A percentile compares a stretch with the other conserved stretches of the same genome.
Evolutionary conservation across 192 early-diverging fungal genomes (phyloP).

Genomic region (Coemansia furcata): DNA sequence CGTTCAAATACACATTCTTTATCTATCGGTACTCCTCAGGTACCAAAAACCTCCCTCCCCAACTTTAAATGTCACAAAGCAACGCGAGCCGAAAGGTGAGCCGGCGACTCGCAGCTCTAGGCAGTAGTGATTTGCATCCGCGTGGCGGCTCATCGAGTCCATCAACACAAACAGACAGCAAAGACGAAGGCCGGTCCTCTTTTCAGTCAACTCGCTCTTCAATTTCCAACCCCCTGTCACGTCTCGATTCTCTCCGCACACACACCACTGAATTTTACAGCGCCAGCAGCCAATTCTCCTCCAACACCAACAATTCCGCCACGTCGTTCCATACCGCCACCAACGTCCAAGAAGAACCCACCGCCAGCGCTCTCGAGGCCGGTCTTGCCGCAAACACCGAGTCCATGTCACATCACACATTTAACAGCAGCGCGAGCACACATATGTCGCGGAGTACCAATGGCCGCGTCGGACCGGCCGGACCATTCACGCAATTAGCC

Average conservation of each 20-base stretch:
- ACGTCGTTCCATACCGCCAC: slow-evolving; percentile 38
- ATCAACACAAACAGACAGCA: neutral
- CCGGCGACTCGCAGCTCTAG: slow-evolving; percentile 2
- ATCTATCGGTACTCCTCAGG: neutral
- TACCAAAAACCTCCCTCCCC: neutral
- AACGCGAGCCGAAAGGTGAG: neutral
- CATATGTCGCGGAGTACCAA: neutral
- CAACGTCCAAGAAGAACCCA: neutral
- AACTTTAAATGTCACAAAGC: neutral
- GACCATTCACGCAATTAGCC: slow-evolving; percentile 1
- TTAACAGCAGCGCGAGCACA: neutral
- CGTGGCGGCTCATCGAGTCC: neutral
- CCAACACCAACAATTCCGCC: neutral
- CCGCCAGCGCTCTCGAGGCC: neutral
- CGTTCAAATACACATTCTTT: neutral
- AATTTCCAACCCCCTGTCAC: slow-evolving; percentile 19
- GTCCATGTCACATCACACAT: slow-evolving; percentile 4
- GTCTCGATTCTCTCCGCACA: slow-evolving; percentile 20
- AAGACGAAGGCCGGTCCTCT: slow-evolving; percentile 11
- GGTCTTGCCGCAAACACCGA: neutral
- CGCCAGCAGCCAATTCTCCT: slow-evolving; percentile 21
- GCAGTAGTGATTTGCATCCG: neutral
- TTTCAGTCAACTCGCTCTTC: slow-evolving; percentile 7
- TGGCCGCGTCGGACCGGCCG: no score
- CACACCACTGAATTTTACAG: slow-evolving; percentile 37